phyloP scores from a whole-genome alignment of 2,329 filamentous ascomycete genomes.

The Pseudocercospora musae region DNA sequence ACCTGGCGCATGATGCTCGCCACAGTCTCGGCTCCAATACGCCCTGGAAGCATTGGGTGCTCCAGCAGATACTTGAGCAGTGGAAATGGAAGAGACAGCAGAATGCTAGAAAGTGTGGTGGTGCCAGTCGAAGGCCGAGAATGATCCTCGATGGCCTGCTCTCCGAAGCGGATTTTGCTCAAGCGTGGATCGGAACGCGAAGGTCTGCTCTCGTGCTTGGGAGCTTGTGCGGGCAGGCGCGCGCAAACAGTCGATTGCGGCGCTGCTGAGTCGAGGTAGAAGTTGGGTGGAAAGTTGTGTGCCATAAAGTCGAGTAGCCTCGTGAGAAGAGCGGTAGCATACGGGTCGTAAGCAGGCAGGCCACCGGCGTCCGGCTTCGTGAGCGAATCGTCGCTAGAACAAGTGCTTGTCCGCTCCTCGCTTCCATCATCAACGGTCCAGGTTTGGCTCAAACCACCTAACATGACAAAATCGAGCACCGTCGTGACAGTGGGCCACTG shows the following conservation, averaged over 20 bases:
- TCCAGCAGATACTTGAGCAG: slow-evolving; percentile 65
- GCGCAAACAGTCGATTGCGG: slow-evolving; percentile 48
- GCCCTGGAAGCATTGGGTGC: slow-evolving; percentile 52
- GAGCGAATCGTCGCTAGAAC: slow-evolving; percentile 31
- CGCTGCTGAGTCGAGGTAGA: slow-evolving; percentile 55
- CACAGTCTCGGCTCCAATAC: slow-evolving; percentile 41
- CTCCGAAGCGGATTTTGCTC: slow-evolving; percentile 68
- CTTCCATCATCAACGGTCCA: slow-evolving; percentile 35
- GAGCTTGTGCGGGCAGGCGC: slow-evolving; percentile 39
- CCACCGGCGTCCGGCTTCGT: slow-evolving; percentile 22
- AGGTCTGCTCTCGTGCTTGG: slow-evolving; percentile 32
- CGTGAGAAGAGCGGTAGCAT: slow-evolving; percentile 54
- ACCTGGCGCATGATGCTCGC: slow-evolving; percentile 42
- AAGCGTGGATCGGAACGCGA: slow-evolving; percentile 52
- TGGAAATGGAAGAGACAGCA: slow-evolving; percentile 68
- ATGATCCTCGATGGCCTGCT: slow-evolving; percentile 51
- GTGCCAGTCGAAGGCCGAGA: slow-evolving; percentile 39
- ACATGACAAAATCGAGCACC: slow-evolving; percentile 58
- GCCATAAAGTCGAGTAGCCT: slow-evolving; percentile 59
- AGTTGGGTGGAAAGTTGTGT: slow-evolving; percentile 58
- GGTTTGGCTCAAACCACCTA: slow-evolving; percentile 41
- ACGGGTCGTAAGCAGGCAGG: slow-evolving; percentile 49
- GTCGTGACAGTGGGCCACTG: slow-evolving; percentile 62
- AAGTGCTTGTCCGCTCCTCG: slow-evolving; percentile 39
- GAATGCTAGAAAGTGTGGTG: slow-evolving; percentile 59